A percentile compares a stretch with the other conserved stretches of the same genome.
Conservation (phyloP, 768 basidiomycete species). For the Pleurotus djamor region DNA sequence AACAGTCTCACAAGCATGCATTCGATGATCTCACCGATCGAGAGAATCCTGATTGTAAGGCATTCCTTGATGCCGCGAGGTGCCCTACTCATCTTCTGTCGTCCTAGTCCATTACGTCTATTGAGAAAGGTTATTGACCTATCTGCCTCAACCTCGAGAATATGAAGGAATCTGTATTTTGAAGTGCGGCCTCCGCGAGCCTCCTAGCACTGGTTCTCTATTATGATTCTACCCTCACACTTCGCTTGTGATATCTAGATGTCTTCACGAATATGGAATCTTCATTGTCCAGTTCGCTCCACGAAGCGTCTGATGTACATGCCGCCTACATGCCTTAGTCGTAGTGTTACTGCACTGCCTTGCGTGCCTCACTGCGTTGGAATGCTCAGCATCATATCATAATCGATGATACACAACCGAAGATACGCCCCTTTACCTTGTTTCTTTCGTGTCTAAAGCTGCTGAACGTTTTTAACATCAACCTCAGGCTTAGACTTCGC, state of each 20-base stretch:
- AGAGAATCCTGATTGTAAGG: conserved; percentile 45
- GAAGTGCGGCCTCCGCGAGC: too few species aligned
- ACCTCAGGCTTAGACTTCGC: too few species aligned
- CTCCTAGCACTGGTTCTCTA: too few species aligned
- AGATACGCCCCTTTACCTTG: not conserved
- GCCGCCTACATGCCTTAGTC: not conserved
- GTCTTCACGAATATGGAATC: not conserved
- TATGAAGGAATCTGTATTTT: too few species aligned
- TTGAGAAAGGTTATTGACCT: conserved; percentile 12
- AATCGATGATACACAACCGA: too few species aligned
- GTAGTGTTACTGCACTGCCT: not conserved
- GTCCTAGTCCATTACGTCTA: conserved; percentile 34
- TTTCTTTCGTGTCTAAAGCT: too few species aligned
- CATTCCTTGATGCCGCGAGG: not conserved
- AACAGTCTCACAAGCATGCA: conserved; percentile 35
- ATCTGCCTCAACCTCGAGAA: not conserved
- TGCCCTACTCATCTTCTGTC: not conserved
- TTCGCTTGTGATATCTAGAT: too few species aligned
- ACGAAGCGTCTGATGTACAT: not conserved
- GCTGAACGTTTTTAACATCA: too few species aligned
- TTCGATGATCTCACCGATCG: conserved; percentile 49
- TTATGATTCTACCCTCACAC: too few species aligned
- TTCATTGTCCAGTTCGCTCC: not conserved
- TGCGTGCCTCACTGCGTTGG: not conserved
- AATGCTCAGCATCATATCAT: not conserved